Evolutionary conservation across 2,329 filamentous ascomycete species (phyloP), one percentile per base, ranked within the genome.

Genomic region (Xylariomycetidae sp.): DNA sequence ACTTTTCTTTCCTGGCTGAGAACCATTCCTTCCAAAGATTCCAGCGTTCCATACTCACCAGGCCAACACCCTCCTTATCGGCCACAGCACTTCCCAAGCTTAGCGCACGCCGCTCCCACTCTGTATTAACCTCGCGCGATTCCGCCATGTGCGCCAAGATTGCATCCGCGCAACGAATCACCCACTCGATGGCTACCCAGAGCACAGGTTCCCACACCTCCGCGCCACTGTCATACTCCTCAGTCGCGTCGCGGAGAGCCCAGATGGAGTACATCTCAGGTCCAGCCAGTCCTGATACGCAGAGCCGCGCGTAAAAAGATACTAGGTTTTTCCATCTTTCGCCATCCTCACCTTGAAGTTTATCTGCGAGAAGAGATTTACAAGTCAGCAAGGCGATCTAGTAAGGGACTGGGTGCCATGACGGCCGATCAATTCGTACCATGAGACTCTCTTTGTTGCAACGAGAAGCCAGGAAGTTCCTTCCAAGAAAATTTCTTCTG

Each of bases 1-100:
- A 17, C 6, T 30, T 6, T 17, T 30, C 28, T 19, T 30, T 30
- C 16, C 5, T 30, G 16, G 23, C 30, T 13, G 17, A 3, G 22
- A 33, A 33, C 31, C 31, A 33, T 15, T 33, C 20, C 23, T 27
- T 33, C 31, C 31, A 33, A 17, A 33, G 15, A 27, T 19, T 27
- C 31, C 31, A 33, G 16, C 31, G 31, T 25, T 33, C 22, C 16
- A 27, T 17, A n/a, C 31, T 33, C 22, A 33, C 6, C 22, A 33
- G 16, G 8, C 31, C 31, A 16, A 33, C 22, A 9, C 16, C 23
- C 16, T 33, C 23, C 23, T 16, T 18, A 13, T 17, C 31, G n/a
- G 13, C 23, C 3, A 12, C 17, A 14, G 31, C 31, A 15, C 14
- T 8, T 8, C 31, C 31, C 13, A 33, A 13, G 14, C 23, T 17